phyloP scores from a whole-genome alignment of 169 alveolate genomes.

The Prorocentrum cordatum region DNA sequence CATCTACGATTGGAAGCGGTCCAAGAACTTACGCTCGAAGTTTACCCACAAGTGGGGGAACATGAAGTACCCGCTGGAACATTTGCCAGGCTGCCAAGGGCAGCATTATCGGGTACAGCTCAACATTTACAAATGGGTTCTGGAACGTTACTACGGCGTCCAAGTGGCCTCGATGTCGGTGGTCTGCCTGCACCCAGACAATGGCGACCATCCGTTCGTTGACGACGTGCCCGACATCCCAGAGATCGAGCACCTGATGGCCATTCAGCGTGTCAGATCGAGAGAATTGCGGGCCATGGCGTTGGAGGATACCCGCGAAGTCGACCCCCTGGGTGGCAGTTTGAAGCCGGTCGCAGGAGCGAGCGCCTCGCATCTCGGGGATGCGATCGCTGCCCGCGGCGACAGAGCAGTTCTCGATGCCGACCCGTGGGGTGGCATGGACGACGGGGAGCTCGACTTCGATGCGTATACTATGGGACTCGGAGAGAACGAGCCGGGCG shows the following conservation, averaged over 20 bases:
- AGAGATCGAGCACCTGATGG: background rate
- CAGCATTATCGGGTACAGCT: background rate
- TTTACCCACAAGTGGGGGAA: background rate
- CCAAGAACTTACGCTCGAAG: background rate
- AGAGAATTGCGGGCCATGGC: background rate
- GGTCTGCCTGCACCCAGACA: slow-evolving; percentile 6
- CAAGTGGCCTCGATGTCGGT: background rate
- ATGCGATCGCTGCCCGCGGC: background rate
- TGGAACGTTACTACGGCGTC: background rate
- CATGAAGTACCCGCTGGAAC: background rate
- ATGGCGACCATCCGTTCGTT: background rate
- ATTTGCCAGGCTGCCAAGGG: background rate
- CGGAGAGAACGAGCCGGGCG: no score
- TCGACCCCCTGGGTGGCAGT: no score
- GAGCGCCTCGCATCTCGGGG: no score
- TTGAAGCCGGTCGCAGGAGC: no score
- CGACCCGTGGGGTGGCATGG: no score
- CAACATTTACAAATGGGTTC: background rate
- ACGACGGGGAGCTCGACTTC: no score
- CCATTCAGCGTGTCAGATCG: background rate
- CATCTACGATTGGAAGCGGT: slow-evolving; percentile 27
- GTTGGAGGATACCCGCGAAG: no score
- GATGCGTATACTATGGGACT: no score
- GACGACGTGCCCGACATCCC: background rate
- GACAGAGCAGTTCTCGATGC: background rate